These are phyloP conservation scores for Knoxdaviesia proteae DNA, from an alignment of 2,329 filamentous ascomycete species.

Conservation along the genomic window DNA sequence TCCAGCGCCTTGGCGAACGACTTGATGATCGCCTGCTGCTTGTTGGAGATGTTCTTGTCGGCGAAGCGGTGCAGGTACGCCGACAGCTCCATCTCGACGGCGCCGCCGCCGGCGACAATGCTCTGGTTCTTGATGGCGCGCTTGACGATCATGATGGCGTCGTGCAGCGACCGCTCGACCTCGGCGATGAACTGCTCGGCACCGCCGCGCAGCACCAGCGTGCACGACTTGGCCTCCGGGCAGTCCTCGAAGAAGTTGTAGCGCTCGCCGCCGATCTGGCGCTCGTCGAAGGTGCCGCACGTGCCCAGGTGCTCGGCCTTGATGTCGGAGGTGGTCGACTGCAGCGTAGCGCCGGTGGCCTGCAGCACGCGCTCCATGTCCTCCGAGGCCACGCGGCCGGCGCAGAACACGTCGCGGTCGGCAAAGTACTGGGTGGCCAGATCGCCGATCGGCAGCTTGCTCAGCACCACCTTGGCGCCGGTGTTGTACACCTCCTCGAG, in stretches of 20 bases:
- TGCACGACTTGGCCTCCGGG: conserved; percentile 90
- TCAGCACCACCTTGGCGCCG: conserved; percentile 90
- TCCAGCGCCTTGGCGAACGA: conserved; percentile 93
- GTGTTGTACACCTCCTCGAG: conserved; percentile 87
- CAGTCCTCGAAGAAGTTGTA: conserved; percentile 99
- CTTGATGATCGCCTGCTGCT: conserved; percentile 96
- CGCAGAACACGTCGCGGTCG: conserved; percentile 95
- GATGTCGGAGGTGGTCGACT: conserved; percentile 95
- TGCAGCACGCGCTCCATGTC: conserved; percentile 94
- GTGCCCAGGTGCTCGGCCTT: conserved; percentile 72
- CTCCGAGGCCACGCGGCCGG: conserved; percentile 73
- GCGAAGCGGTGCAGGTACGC: conserved; percentile 84
- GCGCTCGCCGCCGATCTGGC: conserved; percentile 88
- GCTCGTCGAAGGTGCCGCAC: conserved; percentile 81
- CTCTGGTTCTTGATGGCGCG: conserved; percentile 84
- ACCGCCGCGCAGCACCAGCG: conserved; percentile 79
- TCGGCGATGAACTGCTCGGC: conserved; percentile 99
- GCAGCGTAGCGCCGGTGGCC: conserved; percentile 76
- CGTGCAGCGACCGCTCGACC: conserved; percentile 91
- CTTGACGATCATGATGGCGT: conserved; percentile 99
- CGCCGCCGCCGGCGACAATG: conserved; percentile 89
- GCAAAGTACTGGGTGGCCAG: conserved; percentile 95
- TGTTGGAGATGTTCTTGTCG: conserved; percentile 78
- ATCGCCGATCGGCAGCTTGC: conserved; percentile 93
- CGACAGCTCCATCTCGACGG: conserved; percentile 90